Conservation (phyloP, 2,329 filamentous ascomycete genomes). For the Fusarium multiceps region DNA sequence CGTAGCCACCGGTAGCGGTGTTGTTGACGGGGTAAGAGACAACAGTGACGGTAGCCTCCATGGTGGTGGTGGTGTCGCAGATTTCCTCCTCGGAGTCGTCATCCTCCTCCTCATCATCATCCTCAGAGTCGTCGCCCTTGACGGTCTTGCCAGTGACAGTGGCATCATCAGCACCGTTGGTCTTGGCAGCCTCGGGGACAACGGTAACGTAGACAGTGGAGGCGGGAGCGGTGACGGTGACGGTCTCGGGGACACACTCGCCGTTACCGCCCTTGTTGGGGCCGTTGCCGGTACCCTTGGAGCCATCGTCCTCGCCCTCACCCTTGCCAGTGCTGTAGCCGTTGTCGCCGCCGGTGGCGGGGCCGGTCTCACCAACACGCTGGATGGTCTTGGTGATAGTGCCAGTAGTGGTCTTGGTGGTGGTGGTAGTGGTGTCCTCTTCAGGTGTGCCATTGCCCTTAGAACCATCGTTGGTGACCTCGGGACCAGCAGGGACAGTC, state of each 20-base stretch:
- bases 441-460: slow-evolving; percentile 36
- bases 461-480: slow-evolving; percentile 32
- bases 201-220: slow-evolving; percentile 54
- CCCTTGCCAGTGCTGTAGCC: slow-evolving; percentile 31
- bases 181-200: slow-evolving; percentile 37
- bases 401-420: slow-evolving; percentile 52
- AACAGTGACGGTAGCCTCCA: slow-evolving; percentile 51
- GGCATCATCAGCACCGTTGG: slow-evolving; percentile 35
- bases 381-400: slow-evolving; percentile 53
- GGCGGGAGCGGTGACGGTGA: slow-evolving; percentile 49
- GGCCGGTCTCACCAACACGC: slow-evolving; percentile 40
- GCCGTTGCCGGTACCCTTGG: slow-evolving; percentile 22
- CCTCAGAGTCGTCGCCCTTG: slow-evolving; percentile 23
- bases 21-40: slow-evolving; percentile 57
- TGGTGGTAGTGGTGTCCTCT: slow-evolving; percentile 53
- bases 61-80: slow-evolving; percentile 45
- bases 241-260: slow-evolving; percentile 43
- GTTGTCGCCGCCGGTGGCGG: slow-evolving; percentile 37
- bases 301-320: slow-evolving; percentile 11
- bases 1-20: slow-evolving; percentile 51
- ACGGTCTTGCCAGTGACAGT: slow-evolving; percentile 36
- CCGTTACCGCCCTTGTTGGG: slow-evolving; percentile 25
- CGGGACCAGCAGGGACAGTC: slow-evolving; percentile 42
- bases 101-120: slow-evolving; percentile 35
- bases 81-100: slow-evolving; percentile 33